Percentiles rank a stretch among this genome's conserved stretches.
Evolutionary conservation across 2,329 filamentous ascomycete genomes (phyloP).

Genomic region (Fusarium tuaranense): DNA sequence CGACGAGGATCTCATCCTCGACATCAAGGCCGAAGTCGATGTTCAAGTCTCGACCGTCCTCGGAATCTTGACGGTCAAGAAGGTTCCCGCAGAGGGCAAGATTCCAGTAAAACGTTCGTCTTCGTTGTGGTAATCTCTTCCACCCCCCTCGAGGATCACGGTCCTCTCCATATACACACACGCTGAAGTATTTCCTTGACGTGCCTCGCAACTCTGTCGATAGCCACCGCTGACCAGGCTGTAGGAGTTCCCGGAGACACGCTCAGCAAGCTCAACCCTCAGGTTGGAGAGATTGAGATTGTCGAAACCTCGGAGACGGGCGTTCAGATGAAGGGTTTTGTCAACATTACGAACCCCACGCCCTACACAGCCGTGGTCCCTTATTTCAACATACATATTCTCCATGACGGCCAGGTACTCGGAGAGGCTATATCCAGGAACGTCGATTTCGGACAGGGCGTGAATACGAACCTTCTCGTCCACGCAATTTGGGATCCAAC

Average conservation of each 20-base stretch:
- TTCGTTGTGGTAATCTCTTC: slow-evolving; percentile 57
- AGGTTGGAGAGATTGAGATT: slow-evolving; percentile 78
- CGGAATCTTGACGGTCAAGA: slow-evolving; percentile 82
- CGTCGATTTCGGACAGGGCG: slow-evolving; percentile 72
- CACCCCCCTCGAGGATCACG: slow-evolving; percentile 43
- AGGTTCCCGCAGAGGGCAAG: slow-evolving; percentile 86
- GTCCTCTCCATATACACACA: slow-evolving; percentile 31
- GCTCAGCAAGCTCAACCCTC: slow-evolving; percentile 64
- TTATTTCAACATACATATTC: slow-evolving; percentile 79
- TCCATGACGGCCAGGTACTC: slow-evolving; percentile 78
- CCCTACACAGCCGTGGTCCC: slow-evolving; percentile 87
- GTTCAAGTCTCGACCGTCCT: slow-evolving; percentile 85
- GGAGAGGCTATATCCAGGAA: slow-evolving; percentile 79
- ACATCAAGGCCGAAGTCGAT: slow-evolving; percentile 84
- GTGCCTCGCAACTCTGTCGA: slow-evolving; percentile 38
- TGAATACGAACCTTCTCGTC: slow-evolving; percentile 77
- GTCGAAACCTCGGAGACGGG: slow-evolving; percentile 78
- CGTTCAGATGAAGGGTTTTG: slow-evolving; percentile 75
- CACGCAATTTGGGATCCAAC: slow-evolving; percentile 81
- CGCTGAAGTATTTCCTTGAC: slow-evolving; percentile 47
- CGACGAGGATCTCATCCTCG: slow-evolving; percentile 74
- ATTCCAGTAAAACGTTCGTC: slow-evolving; percentile 95
- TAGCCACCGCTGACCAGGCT: slow-evolving; percentile 49
- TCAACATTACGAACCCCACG: slow-evolving; percentile 93
- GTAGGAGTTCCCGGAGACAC: slow-evolving; percentile 70